These are phyloP conservation scores for Mortierella antarctica DNA, from an alignment of 192 early-diverging fungal species.

Conservation along the genomic window DNA sequence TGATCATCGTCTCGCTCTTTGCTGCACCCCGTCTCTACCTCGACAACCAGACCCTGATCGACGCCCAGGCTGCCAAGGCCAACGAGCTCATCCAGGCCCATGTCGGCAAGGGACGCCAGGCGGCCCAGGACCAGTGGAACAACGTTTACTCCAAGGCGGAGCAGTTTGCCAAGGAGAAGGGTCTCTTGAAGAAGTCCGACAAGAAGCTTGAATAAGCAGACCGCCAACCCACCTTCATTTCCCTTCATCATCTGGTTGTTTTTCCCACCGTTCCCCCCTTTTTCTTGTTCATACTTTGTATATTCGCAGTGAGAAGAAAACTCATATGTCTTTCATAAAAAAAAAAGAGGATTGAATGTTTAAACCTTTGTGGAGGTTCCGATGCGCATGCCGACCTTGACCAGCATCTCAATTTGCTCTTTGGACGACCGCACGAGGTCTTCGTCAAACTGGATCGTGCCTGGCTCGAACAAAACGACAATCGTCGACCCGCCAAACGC, in stretches of 20 bases:
- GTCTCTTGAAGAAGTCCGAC: constrained; percentile 49
- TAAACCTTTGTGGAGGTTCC: constrained; percentile 10
- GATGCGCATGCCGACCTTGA: constrained; percentile 52
- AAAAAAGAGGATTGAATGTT: neutral
- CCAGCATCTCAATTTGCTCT: constrained; percentile 76
- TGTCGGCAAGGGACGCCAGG: constrained; percentile 42
- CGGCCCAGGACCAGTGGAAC: constrained; percentile 33
- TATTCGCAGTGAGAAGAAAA: no score
- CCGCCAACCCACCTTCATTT: neutral
- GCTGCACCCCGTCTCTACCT: constrained; percentile 48
- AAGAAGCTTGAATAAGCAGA: constrained; percentile 22
- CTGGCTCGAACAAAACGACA: constrained; percentile 73
- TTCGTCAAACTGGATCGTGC: constrained; percentile 70
- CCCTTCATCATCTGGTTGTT: neutral
- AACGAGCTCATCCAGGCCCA: constrained; percentile 35
- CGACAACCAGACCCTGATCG: constrained; percentile 47
- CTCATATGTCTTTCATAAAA: neutral
- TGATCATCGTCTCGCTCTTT: constrained; percentile 46
- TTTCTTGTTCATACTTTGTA: constrained; percentile 1
- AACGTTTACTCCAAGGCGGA: constrained; percentile 45
- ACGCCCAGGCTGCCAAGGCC: constrained; percentile 48
- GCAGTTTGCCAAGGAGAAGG: constrained; percentile 51
- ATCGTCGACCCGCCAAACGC: constrained; percentile 85
- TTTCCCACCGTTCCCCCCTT: neutral
- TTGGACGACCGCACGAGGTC: constrained; percentile 75